Evolutionary conservation across 1,284 basidiomycete species (phyloP), one percentile per base, ranked within the genome.

Genomic region (Rhodofomes roseus): DNA sequence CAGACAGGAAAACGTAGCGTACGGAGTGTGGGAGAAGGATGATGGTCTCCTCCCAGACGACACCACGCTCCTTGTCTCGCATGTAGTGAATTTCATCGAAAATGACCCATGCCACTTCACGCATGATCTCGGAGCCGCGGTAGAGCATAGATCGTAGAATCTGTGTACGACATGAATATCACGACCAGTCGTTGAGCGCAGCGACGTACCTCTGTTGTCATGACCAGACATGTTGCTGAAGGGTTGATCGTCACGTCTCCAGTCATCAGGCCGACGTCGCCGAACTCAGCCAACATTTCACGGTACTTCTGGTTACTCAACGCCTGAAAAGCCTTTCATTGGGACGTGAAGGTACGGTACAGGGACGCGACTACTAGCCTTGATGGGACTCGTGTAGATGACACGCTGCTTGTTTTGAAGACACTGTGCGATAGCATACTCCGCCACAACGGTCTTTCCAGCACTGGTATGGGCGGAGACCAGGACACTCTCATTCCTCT

Each of bases 61-160:
- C 91, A 66, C 90, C 90, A 64, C 90, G 87, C 69, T 93, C 90
- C 66, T 96, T 95, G 81, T 99, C 97, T 64, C 97, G 91, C 97
- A 99, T 99, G 77, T 99, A 99, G 75, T 99, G 97, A 63, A 99
- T 98, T 76, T 99, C 97, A 73, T 99, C 97, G 72, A 99, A 99
- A 61, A 99, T 87, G 63, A 99, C 96, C 97, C 97, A 99, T 0
- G 96, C 96, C 16, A 99, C 96, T 79, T 99, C 97, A 62, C 97
- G 92, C 93, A 99, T 98, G 68, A 99, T 92, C 76, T 99, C 97
- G 18, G 95, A 98, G 44, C 97, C 97, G 59, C 97, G 89, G 73
- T 99, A 99, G 37, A 99, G 80, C 96, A 99, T 99, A 1, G 96
- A 98, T 14, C 97, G 89, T 59, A 99, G 76, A 89, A 99, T 99